These are phyloP conservation scores for Penicillium malachiteum DNA, from an alignment of 495 filamentous ascomycete species.

Conservation along the genomic window DNA sequence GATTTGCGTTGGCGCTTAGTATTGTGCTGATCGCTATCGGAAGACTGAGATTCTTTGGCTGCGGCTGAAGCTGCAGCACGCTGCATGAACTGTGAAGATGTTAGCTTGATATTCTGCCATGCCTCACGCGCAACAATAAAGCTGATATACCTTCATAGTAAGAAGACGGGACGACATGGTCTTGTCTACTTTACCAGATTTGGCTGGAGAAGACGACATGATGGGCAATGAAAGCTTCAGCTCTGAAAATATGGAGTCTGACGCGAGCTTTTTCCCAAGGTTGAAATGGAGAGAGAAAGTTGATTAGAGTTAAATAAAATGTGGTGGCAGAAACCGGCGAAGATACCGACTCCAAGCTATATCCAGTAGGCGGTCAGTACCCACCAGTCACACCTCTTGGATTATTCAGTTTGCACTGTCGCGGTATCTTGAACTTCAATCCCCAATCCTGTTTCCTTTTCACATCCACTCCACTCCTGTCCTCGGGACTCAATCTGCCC, in stretches of 20 bases:
- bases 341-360: background rate
- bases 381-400: conserved; percentile 32
- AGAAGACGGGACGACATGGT: conserved; percentile 85
- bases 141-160: conserved; percentile 74
- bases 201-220: conserved; percentile 33
- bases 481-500: conserved; percentile 28
- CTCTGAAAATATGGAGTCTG: too few species aligned
- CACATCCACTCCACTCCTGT: conserved; percentile 11
- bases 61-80: conserved; percentile 66
- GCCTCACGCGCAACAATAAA: conserved; percentile 2
- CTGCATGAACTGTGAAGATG: conserved; percentile 79
- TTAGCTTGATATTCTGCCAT: conserved; percentile 4
- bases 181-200: conserved; percentile 54
- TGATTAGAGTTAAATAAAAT: conserved; percentile 10
- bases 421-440: conserved; percentile 17
- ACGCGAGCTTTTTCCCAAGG: background rate
- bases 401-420: conserved; percentile 28
- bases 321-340: conserved; percentile 21
- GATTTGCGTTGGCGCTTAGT: conserved; percentile 49
- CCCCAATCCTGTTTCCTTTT: conserved; percentile 15
- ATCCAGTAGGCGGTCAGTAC: conserved; percentile 14
- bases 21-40: conserved; percentile 27
- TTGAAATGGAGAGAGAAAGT: conserved; percentile 8
- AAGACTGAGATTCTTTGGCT: conserved; percentile 38
- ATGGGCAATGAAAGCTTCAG: conserved; percentile 10